Evolutionary conservation across 1,284 basidiomycete genomes (phyloP).

Genomic region (Lentinula novae-zelandiae): DNA sequence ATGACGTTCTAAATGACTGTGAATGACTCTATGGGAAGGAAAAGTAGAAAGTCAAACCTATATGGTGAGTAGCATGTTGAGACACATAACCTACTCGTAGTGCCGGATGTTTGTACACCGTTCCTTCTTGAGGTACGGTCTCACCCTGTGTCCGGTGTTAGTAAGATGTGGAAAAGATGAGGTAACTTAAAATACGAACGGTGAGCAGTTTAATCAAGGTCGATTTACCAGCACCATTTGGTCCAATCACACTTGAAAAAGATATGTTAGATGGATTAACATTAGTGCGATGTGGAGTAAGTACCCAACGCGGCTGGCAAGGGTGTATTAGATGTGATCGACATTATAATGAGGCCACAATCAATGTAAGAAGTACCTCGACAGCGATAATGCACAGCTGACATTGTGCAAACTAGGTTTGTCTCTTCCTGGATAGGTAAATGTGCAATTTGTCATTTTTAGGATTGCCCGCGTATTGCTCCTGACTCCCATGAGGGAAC

Average conservation of each 20-base stretch:
- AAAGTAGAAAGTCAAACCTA: constrained; percentile 43
- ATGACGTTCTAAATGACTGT: constrained; percentile 66
- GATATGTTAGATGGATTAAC: constrained; percentile 11
- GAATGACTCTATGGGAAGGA: constrained; percentile 7
- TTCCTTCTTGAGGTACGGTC: constrained; percentile 88
- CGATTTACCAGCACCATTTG: constrained; percentile 92
- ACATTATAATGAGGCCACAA: constrained; percentile 15
- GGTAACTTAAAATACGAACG: constrained; percentile 34
- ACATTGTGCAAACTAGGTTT: constrained; percentile 86
- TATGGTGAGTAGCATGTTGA: constrained; percentile 96
- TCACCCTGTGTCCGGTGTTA: constrained; percentile 63
- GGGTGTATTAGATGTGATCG: background rate
- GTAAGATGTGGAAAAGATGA: constrained; percentile 11
- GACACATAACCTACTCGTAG: constrained; percentile 97
- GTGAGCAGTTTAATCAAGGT: constrained; percentile 98
- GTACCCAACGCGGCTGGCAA: background rate
- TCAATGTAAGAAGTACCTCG: constrained; percentile 50
- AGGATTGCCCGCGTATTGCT: constrained; percentile 96
- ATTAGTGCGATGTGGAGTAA: background rate
- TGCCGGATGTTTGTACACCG: constrained; percentile 94
- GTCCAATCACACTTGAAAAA: constrained; percentile 81
- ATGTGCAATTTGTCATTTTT: constrained; percentile 91
- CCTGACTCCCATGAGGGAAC: constrained; percentile 95
- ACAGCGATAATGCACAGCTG: constrained; percentile 90
- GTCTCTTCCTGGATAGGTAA: constrained; percentile 88